Conservation (phyloP, 1,139 yeast genomes). For the Waltiozyma sp. region DNA sequence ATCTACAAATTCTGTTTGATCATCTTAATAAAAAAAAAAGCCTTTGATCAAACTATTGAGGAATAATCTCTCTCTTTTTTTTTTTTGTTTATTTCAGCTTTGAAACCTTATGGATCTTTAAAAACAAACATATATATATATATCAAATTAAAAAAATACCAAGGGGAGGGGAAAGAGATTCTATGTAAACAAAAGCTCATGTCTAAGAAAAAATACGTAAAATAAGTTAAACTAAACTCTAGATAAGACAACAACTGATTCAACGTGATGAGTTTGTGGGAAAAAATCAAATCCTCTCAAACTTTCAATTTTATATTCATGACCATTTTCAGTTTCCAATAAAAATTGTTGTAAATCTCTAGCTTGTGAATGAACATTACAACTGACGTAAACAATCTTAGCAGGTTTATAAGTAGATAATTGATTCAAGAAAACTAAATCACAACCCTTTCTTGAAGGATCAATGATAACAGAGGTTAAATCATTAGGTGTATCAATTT, state of each 20-base stretch:
- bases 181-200: too few relatives aligned
- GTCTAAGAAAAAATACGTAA: too few relatives aligned
- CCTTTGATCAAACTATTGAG: too few relatives aligned
- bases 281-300: slow-evolving; percentile 93
- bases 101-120: too few relatives aligned
- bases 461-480: slow-evolving; percentile 86
- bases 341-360: slow-evolving; percentile 82
- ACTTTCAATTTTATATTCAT: slow-evolving; percentile 59
- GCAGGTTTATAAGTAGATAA: slow-evolving; percentile 75
- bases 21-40: too few relatives aligned
- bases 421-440: slow-evolving; percentile 75
- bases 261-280: slow-evolving; percentile 98
- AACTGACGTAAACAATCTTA: slow-evolving; percentile 81
- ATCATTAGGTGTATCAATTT: slow-evolving; percentile 59
- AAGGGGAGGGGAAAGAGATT: too few relatives aligned
- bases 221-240: slow-evolving; percentile 20
- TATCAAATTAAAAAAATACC: too few relatives aligned
- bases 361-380: slow-evolving; percentile 97
- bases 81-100: too few relatives aligned
- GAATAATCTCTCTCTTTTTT: too few relatives aligned
- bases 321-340: slow-evolving; percentile 52
- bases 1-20: too few relatives aligned
- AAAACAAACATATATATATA: too few relatives aligned
- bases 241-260: slow-evolving; percentile 77
- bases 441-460: slow-evolving; percentile 97